A percentile compares a stretch with the other conserved stretches of the same genome.
Evolutionary conservation across 2,329 filamentous ascomycete species (phyloP).

Genomic region (Dryadomyces quercivorus): DNA sequence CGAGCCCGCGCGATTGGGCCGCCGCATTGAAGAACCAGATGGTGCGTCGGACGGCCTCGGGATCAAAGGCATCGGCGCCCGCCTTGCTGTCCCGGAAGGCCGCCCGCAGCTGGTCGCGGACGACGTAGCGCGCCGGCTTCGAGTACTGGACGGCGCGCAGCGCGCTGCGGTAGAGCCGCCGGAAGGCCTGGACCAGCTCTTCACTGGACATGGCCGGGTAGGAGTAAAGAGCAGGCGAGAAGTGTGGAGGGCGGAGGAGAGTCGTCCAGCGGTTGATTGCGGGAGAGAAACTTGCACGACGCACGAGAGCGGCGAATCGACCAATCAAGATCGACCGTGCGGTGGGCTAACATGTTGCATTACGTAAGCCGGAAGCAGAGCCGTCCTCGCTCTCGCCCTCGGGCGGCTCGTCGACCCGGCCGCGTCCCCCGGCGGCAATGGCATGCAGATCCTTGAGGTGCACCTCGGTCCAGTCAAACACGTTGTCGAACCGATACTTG

Average conservation of each 20-base stretch:
- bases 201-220: conserved; percentile 19
- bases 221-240: too few species aligned
- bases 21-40: conserved; percentile 59
- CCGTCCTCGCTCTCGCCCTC: too few species aligned
- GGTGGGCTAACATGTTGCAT: too few species aligned
- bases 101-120: conserved; percentile 44
- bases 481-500: too few species aligned
- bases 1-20: conserved; percentile 48
- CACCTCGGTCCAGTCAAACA: too few species aligned
- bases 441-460: too few species aligned
- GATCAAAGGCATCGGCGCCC: conserved; percentile 26
- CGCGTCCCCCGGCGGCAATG: too few species aligned
- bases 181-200: conserved; percentile 53
- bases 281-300: too few species aligned
- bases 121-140: conserved; percentile 51
- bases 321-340: not conserved
- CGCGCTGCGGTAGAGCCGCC: conserved; percentile 52
- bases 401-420: too few species aligned
- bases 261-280: not conserved
- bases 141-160: conserved; percentile 64
- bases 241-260: not conserved
- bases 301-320: not conserved
- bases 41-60: conserved; percentile 47
- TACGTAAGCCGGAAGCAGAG: too few species aligned
- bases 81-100: conserved; percentile 37